A percentile compares a stretch with the other conserved stretches of the same genome.
Conservation (phyloP, 371 early-diverging fungal species). For the Apophysomyces variabilis region DNA sequence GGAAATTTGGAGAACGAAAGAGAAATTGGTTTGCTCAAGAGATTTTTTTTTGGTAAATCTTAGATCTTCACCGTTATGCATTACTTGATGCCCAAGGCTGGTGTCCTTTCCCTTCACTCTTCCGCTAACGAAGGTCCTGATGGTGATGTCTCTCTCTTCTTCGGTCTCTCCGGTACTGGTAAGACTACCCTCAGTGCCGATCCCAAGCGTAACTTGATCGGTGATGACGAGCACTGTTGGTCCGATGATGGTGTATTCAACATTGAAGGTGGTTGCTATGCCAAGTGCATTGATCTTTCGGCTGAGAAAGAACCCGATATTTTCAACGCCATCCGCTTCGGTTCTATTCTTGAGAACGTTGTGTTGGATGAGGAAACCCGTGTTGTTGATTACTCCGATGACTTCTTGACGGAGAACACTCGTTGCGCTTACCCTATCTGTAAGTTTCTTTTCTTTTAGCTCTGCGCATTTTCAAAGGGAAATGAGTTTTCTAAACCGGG, state of each 20-base stretch:
- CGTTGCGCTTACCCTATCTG: constrained; percentile 96
- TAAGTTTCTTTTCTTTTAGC: constrained; percentile 9
- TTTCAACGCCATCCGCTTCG: constrained; percentile 94
- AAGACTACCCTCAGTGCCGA: constrained; percentile 98
- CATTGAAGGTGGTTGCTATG: constrained; percentile 99
- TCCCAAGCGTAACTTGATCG: constrained; percentile 91
- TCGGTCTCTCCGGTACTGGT: constrained; percentile 97
- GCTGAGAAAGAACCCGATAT: constrained; percentile 98
- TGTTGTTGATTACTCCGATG: constrained; percentile 86
- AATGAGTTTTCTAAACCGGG: not conserved
- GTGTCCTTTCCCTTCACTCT: constrained; percentile 95
- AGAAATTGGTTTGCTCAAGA: not conserved
- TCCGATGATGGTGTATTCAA: constrained; percentile 94
- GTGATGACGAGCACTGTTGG: constrained; percentile 99
- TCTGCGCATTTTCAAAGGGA: no score
- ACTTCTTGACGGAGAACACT: constrained; percentile 93
- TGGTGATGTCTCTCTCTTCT: constrained; percentile 96
- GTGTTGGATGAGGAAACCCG: constrained; percentile 83
- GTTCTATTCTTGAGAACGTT: constrained; percentile 95
- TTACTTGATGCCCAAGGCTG: constrained; percentile 97
- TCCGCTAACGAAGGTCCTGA: constrained; percentile 92
- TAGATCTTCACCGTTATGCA: constrained; percentile 97
- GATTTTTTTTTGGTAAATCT: no score
- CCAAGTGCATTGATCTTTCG: constrained; percentile 94
- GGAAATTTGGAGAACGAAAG: no score